phyloP scores from a whole-genome alignment of 2,329 filamentous ascomycete genomes.

The Ophiobolus disseminans region DNA sequence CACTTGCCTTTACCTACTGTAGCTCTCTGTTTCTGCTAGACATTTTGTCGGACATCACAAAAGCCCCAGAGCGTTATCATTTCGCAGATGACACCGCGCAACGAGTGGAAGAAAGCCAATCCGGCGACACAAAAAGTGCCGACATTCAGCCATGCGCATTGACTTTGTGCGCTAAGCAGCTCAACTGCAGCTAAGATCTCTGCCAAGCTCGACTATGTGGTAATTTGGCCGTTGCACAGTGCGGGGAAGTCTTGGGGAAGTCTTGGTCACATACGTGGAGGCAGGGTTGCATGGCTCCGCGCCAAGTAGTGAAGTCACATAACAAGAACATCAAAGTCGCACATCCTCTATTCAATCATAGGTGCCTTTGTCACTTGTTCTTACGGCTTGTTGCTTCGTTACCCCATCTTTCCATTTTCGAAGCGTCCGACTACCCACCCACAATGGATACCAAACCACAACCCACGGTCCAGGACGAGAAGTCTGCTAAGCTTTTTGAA shows the following conservation, averaged over 20 bases:
- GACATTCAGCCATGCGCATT: neutral
- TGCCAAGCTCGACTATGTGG: conserved; percentile 17
- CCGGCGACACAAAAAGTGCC: conserved; percentile 8
- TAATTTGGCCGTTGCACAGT: conserved; percentile 14
- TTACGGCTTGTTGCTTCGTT: neutral
- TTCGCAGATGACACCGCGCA: neutral
- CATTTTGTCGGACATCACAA: neutral
- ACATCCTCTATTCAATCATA: neutral
- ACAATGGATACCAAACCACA: conserved; percentile 14
- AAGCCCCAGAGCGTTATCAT: neutral
- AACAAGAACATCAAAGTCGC: neutral
- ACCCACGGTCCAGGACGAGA: conserved; percentile 22
- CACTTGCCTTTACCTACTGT: neutral
- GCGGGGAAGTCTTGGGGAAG: conserved; percentile 33
- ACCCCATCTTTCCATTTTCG: neutral
- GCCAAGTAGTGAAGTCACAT: conserved; percentile 19
- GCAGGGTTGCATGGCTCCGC: conserved; percentile 5
- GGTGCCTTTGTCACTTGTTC: neutral
- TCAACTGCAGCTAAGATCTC: conserved; percentile 11
- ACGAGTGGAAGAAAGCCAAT: too few species aligned
- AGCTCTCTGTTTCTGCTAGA: neutral
- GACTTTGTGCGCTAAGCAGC: neutral
- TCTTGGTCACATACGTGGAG: conserved; percentile 1
- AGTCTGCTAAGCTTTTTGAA: conserved; percentile 18
- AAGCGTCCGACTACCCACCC: neutral